Percentiles rank a stretch among this genome's conserved stretches.
These are phyloP conservation scores for Pseudovirgaria hyperparasitica DNA, from an alignment of 2,329 filamentous ascomycete genomes.

Conservation along the genomic window DNA sequence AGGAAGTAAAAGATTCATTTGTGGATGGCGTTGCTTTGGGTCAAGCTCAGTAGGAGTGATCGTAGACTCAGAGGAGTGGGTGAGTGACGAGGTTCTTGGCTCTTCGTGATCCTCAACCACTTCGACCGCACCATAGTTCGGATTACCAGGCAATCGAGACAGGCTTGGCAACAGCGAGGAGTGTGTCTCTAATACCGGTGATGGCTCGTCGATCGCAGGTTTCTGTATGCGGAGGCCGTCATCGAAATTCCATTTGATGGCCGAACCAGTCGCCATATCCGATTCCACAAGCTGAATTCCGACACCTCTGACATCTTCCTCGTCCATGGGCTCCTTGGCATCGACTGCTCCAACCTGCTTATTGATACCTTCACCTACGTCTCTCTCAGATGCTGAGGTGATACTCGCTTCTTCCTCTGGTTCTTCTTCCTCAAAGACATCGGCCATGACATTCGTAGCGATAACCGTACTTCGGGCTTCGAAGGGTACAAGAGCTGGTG, in stretches of 20 bases:
- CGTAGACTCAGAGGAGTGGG: slow-evolving; percentile 38
- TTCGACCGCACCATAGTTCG: slow-evolving; percentile 23
- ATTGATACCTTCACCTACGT: slow-evolving; percentile 3
- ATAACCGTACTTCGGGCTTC: slow-evolving; percentile 38
- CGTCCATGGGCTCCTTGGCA: slow-evolving; percentile 20
- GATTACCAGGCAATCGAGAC: slow-evolving; percentile 1
- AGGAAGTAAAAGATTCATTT: slow-evolving; percentile 25
- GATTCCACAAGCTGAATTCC: slow-evolving; percentile 35
- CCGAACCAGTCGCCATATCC: slow-evolving; percentile 25
- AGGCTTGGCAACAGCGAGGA: slow-evolving; percentile 1
- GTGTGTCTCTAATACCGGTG: too few relatives aligned
- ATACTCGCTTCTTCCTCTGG: slow-evolving; percentile 40
- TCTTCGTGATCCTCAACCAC: slow-evolving; percentile 36
- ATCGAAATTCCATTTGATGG: slow-evolving; percentile 31
- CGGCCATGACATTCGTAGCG: slow-evolving; percentile 63
- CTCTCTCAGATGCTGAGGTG: too few relatives aligned
- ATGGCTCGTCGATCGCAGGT: slow-evolving; percentile 5
- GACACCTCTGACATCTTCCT: slow-evolving; percentile 26
- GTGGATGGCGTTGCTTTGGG: slow-evolving; percentile 20
- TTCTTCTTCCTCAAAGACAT: slow-evolving; percentile 79
- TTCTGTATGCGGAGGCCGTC: slow-evolving; percentile 24
- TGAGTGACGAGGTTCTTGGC: slow-evolving; percentile 34
- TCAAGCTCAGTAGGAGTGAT: slow-evolving; percentile 22
- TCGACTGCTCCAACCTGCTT: slow-evolving; percentile 6
- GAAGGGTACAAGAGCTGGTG: slow-evolving; percentile 66